A percentile compares a stretch with the other conserved stretches of the same genome.
Conservation (phyloP, 257 asterid genomes). For the Coffea canephora region DNA sequence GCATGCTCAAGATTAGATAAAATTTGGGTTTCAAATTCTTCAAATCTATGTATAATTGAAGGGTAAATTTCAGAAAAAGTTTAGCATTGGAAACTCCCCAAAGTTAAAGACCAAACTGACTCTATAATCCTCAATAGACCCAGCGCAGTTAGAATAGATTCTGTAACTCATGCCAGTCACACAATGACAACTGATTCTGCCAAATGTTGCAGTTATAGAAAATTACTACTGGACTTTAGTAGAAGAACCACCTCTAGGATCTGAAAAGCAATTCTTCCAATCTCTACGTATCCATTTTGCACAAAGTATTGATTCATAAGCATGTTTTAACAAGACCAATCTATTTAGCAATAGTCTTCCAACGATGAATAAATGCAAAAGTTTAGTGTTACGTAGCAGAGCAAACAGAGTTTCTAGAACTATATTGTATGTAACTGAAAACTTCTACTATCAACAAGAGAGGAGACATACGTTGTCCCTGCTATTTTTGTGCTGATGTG, state of each 20-base stretch:
- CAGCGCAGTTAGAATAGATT: not conserved
- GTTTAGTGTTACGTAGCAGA: not conserved
- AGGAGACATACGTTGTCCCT: slow-evolving; percentile 72
- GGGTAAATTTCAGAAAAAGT: too few species aligned
- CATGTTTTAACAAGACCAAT: not conserved
- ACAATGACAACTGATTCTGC: not conserved
- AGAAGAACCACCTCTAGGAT: not conserved
- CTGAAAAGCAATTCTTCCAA: not conserved
- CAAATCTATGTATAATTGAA: not conserved
- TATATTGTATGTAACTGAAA: not conserved
- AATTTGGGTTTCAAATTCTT: not conserved
- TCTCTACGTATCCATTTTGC: not conserved
- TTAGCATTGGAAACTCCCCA: too few species aligned
- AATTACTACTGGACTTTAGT: not conserved
- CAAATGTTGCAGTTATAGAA: not conserved
- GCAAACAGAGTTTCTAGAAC: not conserved
- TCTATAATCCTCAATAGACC: not conserved
- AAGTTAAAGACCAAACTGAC: not conserved
- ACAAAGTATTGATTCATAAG: not conserved
- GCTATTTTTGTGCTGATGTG: slow-evolving; percentile 94
- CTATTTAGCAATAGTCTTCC: not conserved
- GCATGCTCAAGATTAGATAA: not conserved
- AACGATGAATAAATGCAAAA: slow-evolving; percentile 8
- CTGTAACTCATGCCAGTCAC: not conserved
- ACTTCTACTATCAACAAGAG: slow-evolving; percentile 9